These are phyloP conservation scores for Nemania sp. DNA, from an alignment of 2,329 filamentous ascomycete genomes.

Conservation along the genomic window DNA sequence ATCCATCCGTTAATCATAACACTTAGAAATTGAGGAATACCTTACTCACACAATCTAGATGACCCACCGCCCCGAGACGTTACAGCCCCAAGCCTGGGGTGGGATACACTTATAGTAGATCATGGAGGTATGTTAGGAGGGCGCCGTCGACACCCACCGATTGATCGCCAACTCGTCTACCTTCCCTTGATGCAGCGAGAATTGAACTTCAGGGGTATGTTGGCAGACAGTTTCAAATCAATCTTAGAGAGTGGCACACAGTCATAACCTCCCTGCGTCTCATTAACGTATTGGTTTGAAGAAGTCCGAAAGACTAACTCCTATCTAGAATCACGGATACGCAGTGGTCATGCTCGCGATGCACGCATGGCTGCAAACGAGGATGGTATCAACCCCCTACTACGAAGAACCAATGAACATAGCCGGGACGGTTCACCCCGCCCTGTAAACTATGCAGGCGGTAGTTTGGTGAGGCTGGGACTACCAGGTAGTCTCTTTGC, in stretches of 20 bases:
- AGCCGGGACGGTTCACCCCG: constrained; percentile 53
- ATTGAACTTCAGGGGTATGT: constrained; percentile 36
- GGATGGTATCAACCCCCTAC: constrained; percentile 83
- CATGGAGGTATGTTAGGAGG: constrained; percentile 45
- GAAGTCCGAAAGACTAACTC: constrained; percentile 31
- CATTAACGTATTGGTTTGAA: not conserved
- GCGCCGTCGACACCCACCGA: constrained; percentile 58
- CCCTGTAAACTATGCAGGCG: constrained; percentile 44
- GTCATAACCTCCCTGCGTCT: not conserved
- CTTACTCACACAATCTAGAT: constrained; percentile 37
- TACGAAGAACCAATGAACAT: constrained; percentile 63
- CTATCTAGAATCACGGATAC: constrained; percentile 43
- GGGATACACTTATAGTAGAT: constrained; percentile 60
- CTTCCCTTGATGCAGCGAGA: constrained; percentile 40
- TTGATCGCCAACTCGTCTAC: constrained; percentile 64
- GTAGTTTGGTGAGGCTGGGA: constrained; percentile 58
- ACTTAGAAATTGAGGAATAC: not conserved
- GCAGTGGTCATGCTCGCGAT: constrained; percentile 57
- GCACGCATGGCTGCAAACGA: constrained; percentile 63
- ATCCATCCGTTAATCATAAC: not conserved
- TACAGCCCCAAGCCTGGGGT: constrained; percentile 53
- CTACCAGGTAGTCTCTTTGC: constrained; percentile 52
- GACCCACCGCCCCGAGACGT: constrained; percentile 50
- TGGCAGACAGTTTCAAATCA: not conserved
- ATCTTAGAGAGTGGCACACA: not conserved